A percentile compares a stretch with the other conserved stretches of the same genome.
Conservation (phyloP, 1,139 yeast genomes). For the Suhomyces panamericanus region DNA sequence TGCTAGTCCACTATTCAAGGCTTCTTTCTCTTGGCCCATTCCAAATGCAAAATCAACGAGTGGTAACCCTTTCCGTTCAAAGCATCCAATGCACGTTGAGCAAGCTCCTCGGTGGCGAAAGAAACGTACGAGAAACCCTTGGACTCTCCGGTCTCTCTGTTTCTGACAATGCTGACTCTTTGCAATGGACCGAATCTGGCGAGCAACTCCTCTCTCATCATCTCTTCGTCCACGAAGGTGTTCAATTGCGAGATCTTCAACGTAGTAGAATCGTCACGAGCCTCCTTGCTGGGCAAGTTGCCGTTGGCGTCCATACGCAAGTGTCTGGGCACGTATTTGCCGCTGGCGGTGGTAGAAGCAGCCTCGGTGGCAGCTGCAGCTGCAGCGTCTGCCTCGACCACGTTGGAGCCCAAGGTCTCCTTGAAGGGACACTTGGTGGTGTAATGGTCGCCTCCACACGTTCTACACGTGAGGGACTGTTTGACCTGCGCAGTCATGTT, state of each 20-base stretch:
- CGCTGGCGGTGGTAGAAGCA: conserved; percentile 29
- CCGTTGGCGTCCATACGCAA: conserved; percentile 63
- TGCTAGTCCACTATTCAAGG: conserved; percentile 6
- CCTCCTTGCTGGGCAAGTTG: conserved; percentile 53
- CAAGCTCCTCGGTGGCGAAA: conserved; percentile 65
- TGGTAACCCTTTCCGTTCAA: conserved; percentile 92
- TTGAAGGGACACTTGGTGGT: conserved; percentile 95
- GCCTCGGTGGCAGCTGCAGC: conserved; percentile 37
- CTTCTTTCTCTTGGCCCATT: conserved; percentile 50
- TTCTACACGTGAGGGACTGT: conserved; percentile 72
- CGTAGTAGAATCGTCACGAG: conserved; percentile 84
- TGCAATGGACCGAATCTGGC: conserved; percentile 70
- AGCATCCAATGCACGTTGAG: conserved; percentile 74
- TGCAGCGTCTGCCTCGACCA: conserved; percentile 32
- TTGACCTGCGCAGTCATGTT: conserved; percentile 23
- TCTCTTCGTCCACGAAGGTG: conserved; percentile 79
- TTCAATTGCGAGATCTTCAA: conserved; percentile 91
- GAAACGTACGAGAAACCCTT: conserved; percentile 98
- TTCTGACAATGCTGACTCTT: conserved; percentile 83
- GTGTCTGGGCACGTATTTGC: conserved; percentile 78
- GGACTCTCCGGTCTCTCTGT: conserved; percentile 91
- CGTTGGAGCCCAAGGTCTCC: conserved; percentile 72
- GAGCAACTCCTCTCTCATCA: conserved; percentile 72
- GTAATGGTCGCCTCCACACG: conserved; percentile 93
- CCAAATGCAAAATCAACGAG: conserved; percentile 82